Evolutionary conservation across 2,329 filamentous ascomycete genomes (phyloP).

Genomic region (Colletotrichum tofieldiae): DNA sequence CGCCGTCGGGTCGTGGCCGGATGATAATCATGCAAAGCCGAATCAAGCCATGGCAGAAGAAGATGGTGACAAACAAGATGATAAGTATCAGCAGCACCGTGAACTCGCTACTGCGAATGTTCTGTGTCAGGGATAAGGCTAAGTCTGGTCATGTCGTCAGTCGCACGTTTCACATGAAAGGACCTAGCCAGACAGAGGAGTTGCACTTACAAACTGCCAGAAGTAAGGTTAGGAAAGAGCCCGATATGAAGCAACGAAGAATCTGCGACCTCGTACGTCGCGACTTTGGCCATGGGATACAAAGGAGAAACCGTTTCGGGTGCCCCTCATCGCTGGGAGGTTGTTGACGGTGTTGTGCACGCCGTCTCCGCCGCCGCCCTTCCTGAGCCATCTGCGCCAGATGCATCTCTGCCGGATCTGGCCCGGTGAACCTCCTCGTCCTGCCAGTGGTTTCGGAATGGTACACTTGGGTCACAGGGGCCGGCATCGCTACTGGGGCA

Average conservation of each 20-base stretch:
- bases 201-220: slow-evolving; percentile 76
- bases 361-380: slow-evolving; percentile 54
- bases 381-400: slow-evolving; percentile 62
- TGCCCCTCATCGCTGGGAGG: slow-evolving; percentile 44
- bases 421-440: slow-evolving; percentile 52
- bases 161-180: slow-evolving; percentile 1
- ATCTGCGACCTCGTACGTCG: slow-evolving; percentile 69
- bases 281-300: slow-evolving; percentile 71
- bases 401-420: slow-evolving; percentile 65
- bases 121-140: slow-evolving; percentile 77
- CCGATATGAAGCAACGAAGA: slow-evolving; percentile 76
- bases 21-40: slow-evolving; percentile 79
- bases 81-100: slow-evolving; percentile 86
- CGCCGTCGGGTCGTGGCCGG: slow-evolving; percentile 55
- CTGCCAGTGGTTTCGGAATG: slow-evolving; percentile 19
- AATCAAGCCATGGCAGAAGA: slow-evolving; percentile 86
- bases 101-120: slow-evolving; percentile 77
- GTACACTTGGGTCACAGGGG: slow-evolving; percentile 27
- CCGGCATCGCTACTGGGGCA: slow-evolving; percentile 21
- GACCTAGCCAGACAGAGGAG: not conserved
- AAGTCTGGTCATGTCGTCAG: slow-evolving; percentile 72
- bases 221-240: slow-evolving; percentile 71
- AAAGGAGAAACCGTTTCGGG: slow-evolving; percentile 65
- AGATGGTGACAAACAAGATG: slow-evolving; percentile 80
- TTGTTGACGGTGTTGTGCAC: slow-evolving; percentile 42